Evolutionary conservation across 2,329 filamentous ascomycete genomes (phyloP), one percentile per base, ranked within the genome.

Genomic region (Fusarium protoensiforme): DNA sequence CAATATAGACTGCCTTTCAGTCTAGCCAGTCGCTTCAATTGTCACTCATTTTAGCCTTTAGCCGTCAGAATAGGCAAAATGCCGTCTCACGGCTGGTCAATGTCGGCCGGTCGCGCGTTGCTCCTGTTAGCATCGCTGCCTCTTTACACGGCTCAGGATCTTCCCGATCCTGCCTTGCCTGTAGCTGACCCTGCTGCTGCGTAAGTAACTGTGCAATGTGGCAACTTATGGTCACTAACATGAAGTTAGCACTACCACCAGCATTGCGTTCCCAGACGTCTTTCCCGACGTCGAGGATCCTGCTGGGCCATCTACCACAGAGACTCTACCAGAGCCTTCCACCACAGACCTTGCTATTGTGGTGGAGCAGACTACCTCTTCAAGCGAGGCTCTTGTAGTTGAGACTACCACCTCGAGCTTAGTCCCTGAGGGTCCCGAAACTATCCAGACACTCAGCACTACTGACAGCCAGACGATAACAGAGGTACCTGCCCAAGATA

Each of bases 51-150:
- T 16, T 38, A 31, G 43, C 27, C 46, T 14, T 14, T n/a, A 1
- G 20, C 22, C 1, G 41, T 56, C 2, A 36, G 20, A 16, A 27
- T n/a, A 29, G 35, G 43, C 38, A 54, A 63, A 39, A 27, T 75
- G 73, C 38, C 69, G 35, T 75, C 39, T 41, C 43, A 62, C 1
- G 51, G 38, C 24, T 61, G 46, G 65, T 58, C 65, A n/a, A n/a
- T 51, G 24, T 51, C 46, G 18, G 48, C 46, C 7, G 20, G 62
- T 14, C 63, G 63, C 18, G 62, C 67, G 8, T 56, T 75, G 24
- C 29, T 75, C 56, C 63, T 65, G 18, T 43, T 75, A 33, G 72
- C 66, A 20, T 63, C 64, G 13, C 18, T 75, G 51, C 69, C 73
- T 18, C 56, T 72, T 24, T 46, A 48, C 11, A 51, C 65, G 9